Evolutionary conservation across 495 filamentous ascomycete species (phyloP), one percentile per base, ranked within the genome.

Genomic region (Penicillium cosmopolitanum): DNA sequence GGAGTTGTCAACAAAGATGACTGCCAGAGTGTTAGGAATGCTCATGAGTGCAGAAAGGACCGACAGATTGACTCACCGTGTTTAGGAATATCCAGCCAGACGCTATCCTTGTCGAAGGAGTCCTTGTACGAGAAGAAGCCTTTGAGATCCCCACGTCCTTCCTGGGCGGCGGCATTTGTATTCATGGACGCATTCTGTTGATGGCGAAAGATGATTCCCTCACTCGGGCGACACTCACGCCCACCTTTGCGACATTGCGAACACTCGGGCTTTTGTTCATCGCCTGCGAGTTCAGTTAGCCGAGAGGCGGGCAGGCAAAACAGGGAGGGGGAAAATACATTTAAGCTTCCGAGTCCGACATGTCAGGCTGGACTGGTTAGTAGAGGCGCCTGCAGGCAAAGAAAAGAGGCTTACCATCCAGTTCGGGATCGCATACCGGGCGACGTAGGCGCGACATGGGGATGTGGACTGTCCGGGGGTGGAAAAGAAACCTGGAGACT

Each of bases 181-280:
- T 88, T 89, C 85, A 89, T 86, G 8, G 85, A 87, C 4, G 87
- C 85, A 80, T 89, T 89, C 67, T 89, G 87, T 63, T 89, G 87
- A 70, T 89, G 87, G 36, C 87, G 81, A 65, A 88, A 89, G 18
- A 87, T 81, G 53, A 88, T 82, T 42, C 85, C 85, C 58, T 84
- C 83, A 61, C 84, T 84, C 12, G 83, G 84, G 21, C 81, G 78
- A 68, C 87, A 89, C 65, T 85, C 78, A 60, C 87, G 76, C 10
- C 77, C 78, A 5, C 84, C 86, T 66, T 85, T 87, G 61, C 72
- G 71, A 73, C 85, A 87, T 69, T 84, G 84, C 38, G 81, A 77
- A 64, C 84, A 87, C 47, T 77, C 68, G 19, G 84, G 84, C 48
- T 80, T 82, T 69, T 80, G 78, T 64, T 87, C 83, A 57, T 84